phyloP scores from a whole-genome alignment of 306 rosid genomes.

The barrel medic (Medicago truncatula) region DNA sequence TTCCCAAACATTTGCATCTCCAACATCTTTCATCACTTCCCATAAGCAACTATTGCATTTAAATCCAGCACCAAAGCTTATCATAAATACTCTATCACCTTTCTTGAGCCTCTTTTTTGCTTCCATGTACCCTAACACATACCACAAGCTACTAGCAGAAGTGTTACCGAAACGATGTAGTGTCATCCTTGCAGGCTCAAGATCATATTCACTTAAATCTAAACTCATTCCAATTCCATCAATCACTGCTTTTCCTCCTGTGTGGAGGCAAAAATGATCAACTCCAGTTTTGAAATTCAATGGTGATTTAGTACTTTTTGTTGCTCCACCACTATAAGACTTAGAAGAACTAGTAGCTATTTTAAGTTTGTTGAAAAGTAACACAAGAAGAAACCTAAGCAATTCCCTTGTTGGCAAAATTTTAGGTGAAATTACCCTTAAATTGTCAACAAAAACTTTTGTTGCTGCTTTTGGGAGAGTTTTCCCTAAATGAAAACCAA shows the following conservation, averaged over 20 bases:
- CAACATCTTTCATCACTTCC: constrained; percentile 74
- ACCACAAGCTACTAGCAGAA: constrained; percentile 88
- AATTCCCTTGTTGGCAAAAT: constrained; percentile 77
- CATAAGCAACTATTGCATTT: constrained; percentile 90
- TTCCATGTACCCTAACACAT: constrained; percentile 89
- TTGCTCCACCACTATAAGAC: not conserved
- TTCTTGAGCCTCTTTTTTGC: constrained; percentile 81
- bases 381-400: constrained; percentile 51
- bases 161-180: constrained; percentile 91
- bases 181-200: constrained; percentile 94
- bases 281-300: constrained; percentile 70
- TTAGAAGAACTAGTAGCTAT: not conserved
- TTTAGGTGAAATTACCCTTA: constrained; percentile 68
- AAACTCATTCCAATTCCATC: constrained; percentile 81
- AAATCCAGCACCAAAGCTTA: constrained; percentile 95
- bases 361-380: constrained; percentile 42
- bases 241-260: constrained; percentile 92
- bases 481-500: constrained; percentile 72
- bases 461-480: constrained; percentile 83
- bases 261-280: constrained; percentile 84
- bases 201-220: constrained; percentile 64
- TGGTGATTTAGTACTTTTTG: constrained; percentile 46
- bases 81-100: constrained; percentile 74
- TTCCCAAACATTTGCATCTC: constrained; percentile 69
- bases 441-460: constrained; percentile 81